phyloP scores from a whole-genome alignment of 1,284 basidiomycete species.

The Stygiomarasmius scandens region DNA sequence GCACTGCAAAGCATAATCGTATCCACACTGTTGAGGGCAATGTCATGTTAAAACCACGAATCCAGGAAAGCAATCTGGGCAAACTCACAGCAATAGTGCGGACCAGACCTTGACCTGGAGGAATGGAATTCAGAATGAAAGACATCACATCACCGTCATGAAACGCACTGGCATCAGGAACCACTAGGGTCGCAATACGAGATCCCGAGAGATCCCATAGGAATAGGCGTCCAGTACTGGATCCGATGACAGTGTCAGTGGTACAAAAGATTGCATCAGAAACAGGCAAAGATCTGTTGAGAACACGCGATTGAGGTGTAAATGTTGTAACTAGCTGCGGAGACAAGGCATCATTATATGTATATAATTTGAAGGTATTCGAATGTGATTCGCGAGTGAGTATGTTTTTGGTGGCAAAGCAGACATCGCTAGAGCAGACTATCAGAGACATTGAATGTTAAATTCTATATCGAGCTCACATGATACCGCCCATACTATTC shows the following conservation, averaged over 20 bases:
- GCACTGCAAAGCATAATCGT: too few relatives aligned
- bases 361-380: not conserved
- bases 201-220: not conserved
- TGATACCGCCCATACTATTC: not conserved
- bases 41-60: too few relatives aligned
- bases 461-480: not conserved
- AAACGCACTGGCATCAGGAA: not conserved
- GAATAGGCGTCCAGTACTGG: not conserved
- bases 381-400: not conserved
- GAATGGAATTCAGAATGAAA: too few relatives aligned
- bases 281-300: not conserved
- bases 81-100: too few relatives aligned
- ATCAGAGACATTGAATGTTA: not conserved
- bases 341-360: not conserved
- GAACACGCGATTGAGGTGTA: not conserved
- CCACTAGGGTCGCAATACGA: not conserved
- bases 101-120: too few relatives aligned
- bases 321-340: not conserved
- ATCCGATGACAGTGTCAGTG: not conserved
- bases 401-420: not conserved
- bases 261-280: not conserved
- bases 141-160: too few relatives aligned
- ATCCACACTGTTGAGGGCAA: too few relatives aligned
- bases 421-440: not conserved
- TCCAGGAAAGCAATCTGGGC: too few relatives aligned